phyloP scores from a whole-genome alignment of 1,284 basidiomycete species.

The Microbotryum intermedium region DNA sequence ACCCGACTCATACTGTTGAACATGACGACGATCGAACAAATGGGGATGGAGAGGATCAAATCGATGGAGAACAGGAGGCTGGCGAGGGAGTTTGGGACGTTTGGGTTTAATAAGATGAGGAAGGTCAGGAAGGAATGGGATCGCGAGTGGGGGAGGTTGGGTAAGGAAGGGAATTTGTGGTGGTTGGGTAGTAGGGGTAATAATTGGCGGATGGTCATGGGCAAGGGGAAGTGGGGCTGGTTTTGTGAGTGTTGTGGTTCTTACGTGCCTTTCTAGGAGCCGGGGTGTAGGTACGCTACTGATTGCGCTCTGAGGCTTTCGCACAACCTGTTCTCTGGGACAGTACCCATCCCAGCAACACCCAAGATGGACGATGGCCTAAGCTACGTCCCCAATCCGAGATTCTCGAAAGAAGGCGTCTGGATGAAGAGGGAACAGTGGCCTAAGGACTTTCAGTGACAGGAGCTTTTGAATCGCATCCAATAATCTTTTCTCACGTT shows the following conservation, averaged over 20 bases:
- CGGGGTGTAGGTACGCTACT: too few species aligned
- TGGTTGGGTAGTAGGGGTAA: conserved; percentile 56
- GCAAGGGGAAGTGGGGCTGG: conserved; percentile 55
- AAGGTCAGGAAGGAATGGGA: conserved; percentile 54
- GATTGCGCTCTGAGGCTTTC: neutral
- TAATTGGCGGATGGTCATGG: conserved; percentile 73
- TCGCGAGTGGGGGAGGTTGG: conserved; percentile 62
- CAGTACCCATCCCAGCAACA: conserved; percentile 60
- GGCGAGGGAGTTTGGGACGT: conserved; percentile 30
- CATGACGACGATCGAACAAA: conserved; percentile 69
- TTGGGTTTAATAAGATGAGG: conserved; percentile 18
- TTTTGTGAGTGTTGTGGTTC: conserved; percentile 38
- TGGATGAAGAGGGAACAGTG: conserved; percentile 60
- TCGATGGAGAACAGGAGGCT: conserved; percentile 54
- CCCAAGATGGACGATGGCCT: conserved; percentile 51
- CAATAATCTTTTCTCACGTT: too few species aligned
- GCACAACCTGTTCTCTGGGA: conserved; percentile 3
- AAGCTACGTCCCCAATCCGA: conserved; percentile 58
- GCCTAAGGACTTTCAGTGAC: conserved; percentile 50
- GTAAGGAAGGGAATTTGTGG: conserved; percentile 72
- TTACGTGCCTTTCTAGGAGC: neutral
- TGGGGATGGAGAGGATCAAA: conserved; percentile 50
- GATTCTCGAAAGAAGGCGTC: conserved; percentile 59
- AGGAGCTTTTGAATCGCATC: too few species aligned
- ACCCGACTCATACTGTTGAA: conserved; percentile 54